These are phyloP conservation scores for Epichloe uncinata DNA, from an alignment of 2,329 filamentous ascomycete species.

Conservation along the genomic window DNA sequence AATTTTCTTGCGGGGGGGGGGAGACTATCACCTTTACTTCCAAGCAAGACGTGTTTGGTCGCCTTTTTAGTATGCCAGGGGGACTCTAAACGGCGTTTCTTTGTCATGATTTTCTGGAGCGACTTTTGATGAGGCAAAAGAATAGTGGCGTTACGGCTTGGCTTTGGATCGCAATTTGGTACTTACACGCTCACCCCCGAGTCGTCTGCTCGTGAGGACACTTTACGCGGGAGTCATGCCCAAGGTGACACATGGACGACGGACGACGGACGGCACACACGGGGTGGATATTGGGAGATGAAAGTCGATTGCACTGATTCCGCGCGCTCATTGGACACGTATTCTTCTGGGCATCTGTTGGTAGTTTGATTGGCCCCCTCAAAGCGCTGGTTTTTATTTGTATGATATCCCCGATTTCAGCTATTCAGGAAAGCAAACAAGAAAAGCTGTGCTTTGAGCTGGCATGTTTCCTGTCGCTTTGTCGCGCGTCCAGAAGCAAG, in stretches of 20 bases:
- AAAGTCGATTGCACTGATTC: not conserved
- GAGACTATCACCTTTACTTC: not conserved
- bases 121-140: not conserved
- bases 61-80: not conserved
- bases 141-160: conserved; percentile 2
- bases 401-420: not conserved
- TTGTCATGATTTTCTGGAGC: not conserved
- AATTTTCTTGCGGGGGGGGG: not conserved
- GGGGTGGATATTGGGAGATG: too few relatives aligned
- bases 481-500: too few relatives aligned
- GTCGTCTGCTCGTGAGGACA: not conserved
- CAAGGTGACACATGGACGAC: not conserved
- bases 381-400: not conserved
- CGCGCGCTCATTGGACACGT: not conserved
- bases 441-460: too few relatives aligned
- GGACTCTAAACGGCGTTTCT: not conserved
- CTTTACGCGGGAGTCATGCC: not conserved
- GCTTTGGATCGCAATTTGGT: not conserved
- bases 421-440: not conserved
- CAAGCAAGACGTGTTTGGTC: not conserved
- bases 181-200: not conserved
- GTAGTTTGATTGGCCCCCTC: not conserved
- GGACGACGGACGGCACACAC: not conserved
- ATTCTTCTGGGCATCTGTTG: not conserved
- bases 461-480: too few relatives aligned